Evolutionary conservation across 2,329 filamentous ascomycete genomes (phyloP).

Genomic region (Blastomyces parvus): DNA sequence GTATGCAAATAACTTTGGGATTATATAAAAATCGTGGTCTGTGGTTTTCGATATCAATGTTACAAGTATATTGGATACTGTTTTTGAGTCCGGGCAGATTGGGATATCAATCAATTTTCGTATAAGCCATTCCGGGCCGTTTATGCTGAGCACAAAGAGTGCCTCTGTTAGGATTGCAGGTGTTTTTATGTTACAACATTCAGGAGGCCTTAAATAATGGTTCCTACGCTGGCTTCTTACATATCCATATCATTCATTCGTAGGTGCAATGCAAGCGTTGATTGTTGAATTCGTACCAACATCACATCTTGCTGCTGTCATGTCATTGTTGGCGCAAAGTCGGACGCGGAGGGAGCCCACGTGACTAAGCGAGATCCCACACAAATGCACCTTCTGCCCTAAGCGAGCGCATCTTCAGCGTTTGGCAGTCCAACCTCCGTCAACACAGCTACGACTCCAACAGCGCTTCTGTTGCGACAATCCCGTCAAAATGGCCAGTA

Average conservation of each 20-base stretch:
- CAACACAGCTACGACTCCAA: conserved; percentile 31
- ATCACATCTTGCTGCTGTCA: background rate
- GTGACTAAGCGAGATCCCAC: conserved; percentile 16
- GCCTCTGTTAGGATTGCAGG: background rate
- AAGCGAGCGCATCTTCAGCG: conserved; percentile 11
- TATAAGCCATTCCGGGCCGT: background rate
- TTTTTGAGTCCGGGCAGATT: background rate
- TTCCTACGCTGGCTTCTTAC: background rate
- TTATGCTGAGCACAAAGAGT: background rate
- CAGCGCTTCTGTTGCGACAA: conserved; percentile 30
- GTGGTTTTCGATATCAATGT: background rate
- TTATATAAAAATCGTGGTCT: too few species aligned
- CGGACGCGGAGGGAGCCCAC: background rate
- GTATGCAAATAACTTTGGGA: too few species aligned
- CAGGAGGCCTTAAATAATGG: background rate
- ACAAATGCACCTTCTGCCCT: conserved; percentile 12
- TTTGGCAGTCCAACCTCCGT: conserved; percentile 25
- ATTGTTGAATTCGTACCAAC: background rate
- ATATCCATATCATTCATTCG: background rate
- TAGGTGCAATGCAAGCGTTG: background rate
- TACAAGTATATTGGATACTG: background rate
- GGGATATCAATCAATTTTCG: background rate
- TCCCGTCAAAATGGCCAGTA: conserved; percentile 41
- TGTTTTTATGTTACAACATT: background rate
- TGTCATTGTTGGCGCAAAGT: background rate